Evolutionary conservation across 2,329 filamentous ascomycete species (phyloP).

Genomic region (Canariomyces notabilis): DNA sequence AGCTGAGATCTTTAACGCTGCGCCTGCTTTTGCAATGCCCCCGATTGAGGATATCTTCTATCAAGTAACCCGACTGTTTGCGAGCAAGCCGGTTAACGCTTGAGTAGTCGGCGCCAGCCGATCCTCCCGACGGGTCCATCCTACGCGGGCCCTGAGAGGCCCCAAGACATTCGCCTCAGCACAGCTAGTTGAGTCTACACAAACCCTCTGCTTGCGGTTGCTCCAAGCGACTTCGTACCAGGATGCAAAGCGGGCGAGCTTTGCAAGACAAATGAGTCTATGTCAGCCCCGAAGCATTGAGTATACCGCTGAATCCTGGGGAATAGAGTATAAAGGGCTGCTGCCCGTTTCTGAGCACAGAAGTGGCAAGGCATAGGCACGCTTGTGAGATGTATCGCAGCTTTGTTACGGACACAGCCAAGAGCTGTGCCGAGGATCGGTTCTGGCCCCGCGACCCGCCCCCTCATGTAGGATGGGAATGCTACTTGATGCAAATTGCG

Average conservation of each 20-base stretch:
- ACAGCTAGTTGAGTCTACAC: no score
- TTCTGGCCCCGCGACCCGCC: conserved; percentile 13
- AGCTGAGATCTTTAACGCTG: conserved; percentile 64
- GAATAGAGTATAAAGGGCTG: neutral
- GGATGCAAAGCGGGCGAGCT: no score
- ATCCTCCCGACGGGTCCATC: no score
- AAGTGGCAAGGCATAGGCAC: neutral
- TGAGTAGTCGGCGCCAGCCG: conserved; percentile 3
- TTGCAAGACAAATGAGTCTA: no score
- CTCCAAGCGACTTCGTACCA: no score
- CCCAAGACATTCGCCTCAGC: neutral
- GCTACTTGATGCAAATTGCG: conserved; percentile 11
- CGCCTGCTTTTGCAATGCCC: conserved; percentile 63
- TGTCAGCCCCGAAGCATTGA: no score
- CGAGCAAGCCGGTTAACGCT: conserved; percentile 43
- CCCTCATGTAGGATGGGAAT: no score
- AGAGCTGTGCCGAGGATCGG: conserved; percentile 7
- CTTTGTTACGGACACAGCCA: conserved; percentile 7
- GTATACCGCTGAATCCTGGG: neutral
- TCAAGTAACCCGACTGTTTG: conserved; percentile 62
- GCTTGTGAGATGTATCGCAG: neutral
- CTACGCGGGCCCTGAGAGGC: neutral
- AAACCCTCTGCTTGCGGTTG: no score
- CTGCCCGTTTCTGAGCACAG: neutral
- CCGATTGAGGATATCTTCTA: conserved; percentile 73